Evolutionary conservation across 345 rosid species (phyloP), one percentile per base, ranked within the genome.

Genomic region (Trapa bicornis): DNA sequence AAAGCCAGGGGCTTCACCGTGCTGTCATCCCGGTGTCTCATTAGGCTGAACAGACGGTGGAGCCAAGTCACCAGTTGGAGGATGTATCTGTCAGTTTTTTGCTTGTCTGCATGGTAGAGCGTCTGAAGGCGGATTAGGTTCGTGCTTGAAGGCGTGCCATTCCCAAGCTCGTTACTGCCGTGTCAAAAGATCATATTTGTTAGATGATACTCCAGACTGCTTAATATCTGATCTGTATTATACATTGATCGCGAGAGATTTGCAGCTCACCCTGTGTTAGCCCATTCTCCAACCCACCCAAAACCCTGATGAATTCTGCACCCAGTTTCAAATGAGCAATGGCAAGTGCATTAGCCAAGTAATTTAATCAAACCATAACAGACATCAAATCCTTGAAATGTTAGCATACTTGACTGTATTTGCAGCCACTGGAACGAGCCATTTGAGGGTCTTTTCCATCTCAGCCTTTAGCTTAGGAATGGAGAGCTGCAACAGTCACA

Each of bases 271-370:
- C 92, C 89, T 22, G 80, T 82, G 67, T 85, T 94, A 37, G 99
- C 99, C 99, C 99, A 94, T 83, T 94, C 99, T 79, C 99, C 99
- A 39, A 94, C 97, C 99, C 99, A 91, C 48, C 99, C 99, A 16
- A 94, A 94, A 41, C 97, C 97, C 78, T 94, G 99, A 82, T 94
- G 97, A 35, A 89, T 92, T 79, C 99, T 94, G 82, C 65, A 62
- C 7, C 9, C n/a, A 37, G 33, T 71, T 68, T 61, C 50, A 79
- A 62, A 77, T 8, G 43, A 41, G 43, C 7, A 41, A 41, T 52
- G 37, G 12, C 58, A 67, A 39, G 73, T 58, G 68, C 50, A 17
- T 35, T 47, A 67, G 39, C 37, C 37, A 33, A 7, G 32, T 48
- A 6, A 5, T n/a, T 37, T 15, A 32, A 29, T 70, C 6, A 61